phyloP scores from a whole-genome alignment of 1,284 basidiomycete species.

The Vanrija pseudolonga region DNA sequence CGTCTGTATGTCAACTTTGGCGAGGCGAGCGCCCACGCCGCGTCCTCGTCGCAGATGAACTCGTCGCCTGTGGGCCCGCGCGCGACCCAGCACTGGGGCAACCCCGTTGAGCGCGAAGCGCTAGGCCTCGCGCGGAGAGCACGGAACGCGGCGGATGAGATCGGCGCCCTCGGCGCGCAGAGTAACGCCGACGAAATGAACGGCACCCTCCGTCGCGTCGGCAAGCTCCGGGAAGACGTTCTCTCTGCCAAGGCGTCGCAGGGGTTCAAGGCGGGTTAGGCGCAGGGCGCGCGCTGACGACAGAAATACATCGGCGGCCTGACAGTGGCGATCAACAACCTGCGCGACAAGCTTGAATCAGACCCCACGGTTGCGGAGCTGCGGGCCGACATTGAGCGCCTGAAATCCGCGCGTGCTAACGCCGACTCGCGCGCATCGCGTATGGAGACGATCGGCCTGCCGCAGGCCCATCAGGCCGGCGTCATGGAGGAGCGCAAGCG shows the following conservation, averaged over 20 bases:
- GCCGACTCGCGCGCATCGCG: background rate
- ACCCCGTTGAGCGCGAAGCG: conserved; percentile 20
- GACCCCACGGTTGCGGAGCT: conserved; percentile 26
- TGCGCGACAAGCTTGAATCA: conserved; percentile 16
- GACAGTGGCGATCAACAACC: conserved; percentile 22
- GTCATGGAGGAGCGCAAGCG: conserved; percentile 10
- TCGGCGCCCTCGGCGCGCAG: conserved; percentile 16
- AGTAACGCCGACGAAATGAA: conserved; percentile 24
- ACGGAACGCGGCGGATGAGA: conserved; percentile 22
- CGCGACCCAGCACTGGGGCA: background rate
- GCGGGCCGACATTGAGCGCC: background rate
- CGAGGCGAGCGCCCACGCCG: background rate
- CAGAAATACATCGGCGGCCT: conserved; percentile 34
- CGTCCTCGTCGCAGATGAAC: background rate
- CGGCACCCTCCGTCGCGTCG: conserved; percentile 16
- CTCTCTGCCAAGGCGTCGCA: conserved; percentile 23
- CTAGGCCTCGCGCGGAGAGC: conserved; percentile 33
- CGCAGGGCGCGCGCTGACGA: conserved; percentile 2
- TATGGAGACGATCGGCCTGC: conserved; percentile 3
- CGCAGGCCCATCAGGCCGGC: conserved; percentile 1
- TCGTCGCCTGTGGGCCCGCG: background rate
- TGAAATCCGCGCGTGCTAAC: background rate
- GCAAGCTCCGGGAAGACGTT: conserved; percentile 17
- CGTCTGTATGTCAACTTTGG: conserved; percentile 36
- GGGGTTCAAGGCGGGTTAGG: conserved; percentile 29